Evolutionary conservation across 2,329 filamentous ascomycete genomes (phyloP), one percentile per base, ranked within the genome.

Genomic region (Cyphellophora attinorum): DNA sequence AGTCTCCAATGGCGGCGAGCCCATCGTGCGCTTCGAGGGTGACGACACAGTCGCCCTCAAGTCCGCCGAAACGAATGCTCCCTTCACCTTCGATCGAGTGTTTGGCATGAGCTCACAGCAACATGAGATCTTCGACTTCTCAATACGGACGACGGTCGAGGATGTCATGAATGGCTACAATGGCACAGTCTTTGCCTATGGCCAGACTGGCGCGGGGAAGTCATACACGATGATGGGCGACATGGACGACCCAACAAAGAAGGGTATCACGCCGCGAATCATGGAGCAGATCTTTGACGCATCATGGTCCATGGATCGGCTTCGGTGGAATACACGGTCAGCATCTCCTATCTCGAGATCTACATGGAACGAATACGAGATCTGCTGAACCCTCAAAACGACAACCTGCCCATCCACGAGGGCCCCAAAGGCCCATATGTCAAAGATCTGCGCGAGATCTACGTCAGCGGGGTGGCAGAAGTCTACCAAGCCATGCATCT

Each of bases 91-190:
- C 62, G 91, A 98, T 61, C 83, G 89, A 44, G 85, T 98, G 48
- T 98, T 98, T 67, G 85, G 85, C 58, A 96, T 94, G 84, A 70
- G 73, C 61, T 91, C 85, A 54, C 77, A 77, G 53, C 91, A 98
- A 64, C 70, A 76, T 54, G 88, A 96, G 62, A 86, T 98, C 53
- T 98, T 98, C 67, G 85, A 96, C 62, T 98, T 91, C 67, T 96
- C 91, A 27, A 96, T 98, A 60, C 80, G 83, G 46, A 76, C 85
- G 16, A 96, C 91, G 13, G 91, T 98, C 49, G 89, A 96, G 65
- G 91, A 96, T 59, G 95, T 98, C 49, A 73, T 98, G 47, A 94
- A 96, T 63, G 91, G 91, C 47, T 98, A 98, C 74, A 98, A 98
- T 67, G 91, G 89, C 39, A 98, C 91, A 1, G 91, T 98, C 15